phyloP scores from a whole-genome alignment of 192 early-diverging fungal genomes.

The Thoreauomyces humboldtii region DNA sequence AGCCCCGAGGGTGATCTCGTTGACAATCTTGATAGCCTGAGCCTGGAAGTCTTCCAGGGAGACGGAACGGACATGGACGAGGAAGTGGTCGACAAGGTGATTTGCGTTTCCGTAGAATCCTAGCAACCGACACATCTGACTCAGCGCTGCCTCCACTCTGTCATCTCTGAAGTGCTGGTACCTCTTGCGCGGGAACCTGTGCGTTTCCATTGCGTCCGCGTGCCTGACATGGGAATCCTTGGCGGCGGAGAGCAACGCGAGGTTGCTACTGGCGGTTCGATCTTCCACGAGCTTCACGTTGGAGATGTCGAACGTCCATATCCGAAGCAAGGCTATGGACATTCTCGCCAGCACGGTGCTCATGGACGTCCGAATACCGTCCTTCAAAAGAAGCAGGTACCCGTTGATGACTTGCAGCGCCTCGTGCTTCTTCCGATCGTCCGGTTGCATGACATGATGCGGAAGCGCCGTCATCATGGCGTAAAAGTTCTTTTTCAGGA shows the following conservation, averaged over 20 bases:
- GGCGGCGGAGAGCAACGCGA: background rate
- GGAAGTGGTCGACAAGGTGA: slow-evolving; percentile 18
- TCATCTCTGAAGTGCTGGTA: slow-evolving; percentile 22
- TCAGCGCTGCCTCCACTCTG: background rate
- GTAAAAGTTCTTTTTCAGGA: slow-evolving; percentile 22
- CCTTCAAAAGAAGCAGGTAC: slow-evolving; percentile 17
- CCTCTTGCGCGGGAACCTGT: slow-evolving; percentile 11
- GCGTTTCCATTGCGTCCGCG: background rate
- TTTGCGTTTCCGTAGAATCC: slow-evolving; percentile 19
- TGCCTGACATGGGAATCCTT: background rate
- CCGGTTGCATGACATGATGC: slow-evolving; percentile 5
- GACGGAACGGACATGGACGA: background rate
- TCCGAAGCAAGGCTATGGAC: slow-evolving; percentile 10
- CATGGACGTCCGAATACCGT: background rate
- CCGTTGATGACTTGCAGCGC: slow-evolving; percentile 14
- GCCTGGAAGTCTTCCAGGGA: slow-evolving; percentile 17
- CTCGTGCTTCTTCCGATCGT: slow-evolving; percentile 19
- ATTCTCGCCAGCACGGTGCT: background rate
- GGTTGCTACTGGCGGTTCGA: background rate
- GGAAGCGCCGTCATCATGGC: slow-evolving; percentile 9
- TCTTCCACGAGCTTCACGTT: slow-evolving; percentile 28
- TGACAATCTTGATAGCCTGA: slow-evolving; percentile 16
- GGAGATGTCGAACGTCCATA: slow-evolving; percentile 13
- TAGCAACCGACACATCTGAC: slow-evolving; percentile 23
- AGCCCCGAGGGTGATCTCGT: slow-evolving; percentile 25